Base-by-base conservation (phyloP, 2,329 filamentous ascomycete species). In the Colletotrichum plurivorum region DNA sequence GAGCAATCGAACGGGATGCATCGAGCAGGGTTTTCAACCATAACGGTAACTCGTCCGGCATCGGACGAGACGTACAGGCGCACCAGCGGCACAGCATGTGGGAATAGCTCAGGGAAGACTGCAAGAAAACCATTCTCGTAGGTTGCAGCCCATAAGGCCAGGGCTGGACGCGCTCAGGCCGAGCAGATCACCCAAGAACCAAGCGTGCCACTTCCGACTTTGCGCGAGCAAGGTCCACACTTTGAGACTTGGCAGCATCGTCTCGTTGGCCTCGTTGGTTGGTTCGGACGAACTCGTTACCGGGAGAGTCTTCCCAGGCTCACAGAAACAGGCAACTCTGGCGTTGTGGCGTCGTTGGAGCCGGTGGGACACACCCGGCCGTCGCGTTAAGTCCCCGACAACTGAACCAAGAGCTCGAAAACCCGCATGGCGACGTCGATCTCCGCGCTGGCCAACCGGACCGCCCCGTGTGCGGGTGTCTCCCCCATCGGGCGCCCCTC, bases 211-310 rank as follows among this genome's bases (percentile, higher is more conserved):
- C 20, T 43, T 49, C 62, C 54, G 62, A 59, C n/a, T 65, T 59
- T 59, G 62, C 62, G 1, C 62, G 62, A 52, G 36, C 48, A 13
- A 22, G 62, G 20, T 53, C 62, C 62, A 65, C 62, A 51, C 10
- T 10, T 9, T 36, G 20, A 16, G 15, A 65, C 62, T 65, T 65
- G 62, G 62, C 54, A 46, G 20, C 36, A 22, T 20, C n/a, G 45
- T 36, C n/a, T 15, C n/a, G 62, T 53, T 65, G 62, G 62, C 22
- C 22, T 25, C 22, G 22, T 45, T 36, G 1, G 31, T 18, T 16
- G 16, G 48, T 8, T 27, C 54, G 54, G 25, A 55, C 54, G 15
- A 59, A 46, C 18, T 18, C 45, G 4, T 20, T 16, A 16, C 53
- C 61, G 31, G 27, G 43, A 51, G n/a, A 27, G 22, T 55, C 20